A percentile compares a stretch with the other conserved stretches of the same genome.
Evolutionary conservation across 345 rosid genomes (phyloP).

Genomic region (Melastoma malabathricum): DNA sequence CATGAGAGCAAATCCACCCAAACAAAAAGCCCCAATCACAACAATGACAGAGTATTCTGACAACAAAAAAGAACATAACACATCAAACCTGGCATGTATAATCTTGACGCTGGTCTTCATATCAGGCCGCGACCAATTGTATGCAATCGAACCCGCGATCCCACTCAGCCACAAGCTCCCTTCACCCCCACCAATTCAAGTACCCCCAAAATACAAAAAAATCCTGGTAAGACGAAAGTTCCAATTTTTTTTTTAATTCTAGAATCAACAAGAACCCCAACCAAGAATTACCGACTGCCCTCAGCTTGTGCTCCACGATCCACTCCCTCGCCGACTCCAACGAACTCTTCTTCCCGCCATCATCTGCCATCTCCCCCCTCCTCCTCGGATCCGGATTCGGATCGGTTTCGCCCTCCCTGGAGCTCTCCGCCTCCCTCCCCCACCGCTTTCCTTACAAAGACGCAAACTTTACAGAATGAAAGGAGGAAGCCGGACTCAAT

Average conservation of each 20-base stretch:
- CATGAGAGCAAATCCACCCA: no score
- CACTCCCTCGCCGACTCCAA: constrained; percentile 54
- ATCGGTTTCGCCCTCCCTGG: no score
- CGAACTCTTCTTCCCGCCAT: no score
- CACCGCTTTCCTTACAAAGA: no score
- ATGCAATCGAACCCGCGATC: constrained; percentile 70
- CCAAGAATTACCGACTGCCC: constrained; percentile 59
- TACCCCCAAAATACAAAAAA: constrained; percentile 3
- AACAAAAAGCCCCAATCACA: no score
- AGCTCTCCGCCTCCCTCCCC: no score
- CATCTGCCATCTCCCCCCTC: no score
- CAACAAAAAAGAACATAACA: not conserved
- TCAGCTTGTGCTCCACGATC: constrained; percentile 79
- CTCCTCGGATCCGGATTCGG: no score
- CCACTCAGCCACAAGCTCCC: constrained; percentile 89
- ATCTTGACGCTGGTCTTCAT: constrained; percentile 96
- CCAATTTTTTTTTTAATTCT: not conserved
- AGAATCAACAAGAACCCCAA: not conserved
- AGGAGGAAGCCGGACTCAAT: no score
- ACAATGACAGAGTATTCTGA: no score
- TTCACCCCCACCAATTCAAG: constrained; percentile 7
- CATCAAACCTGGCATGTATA: constrained; percentile 57
- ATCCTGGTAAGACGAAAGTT: not conserved
- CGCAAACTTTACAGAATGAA: no score
- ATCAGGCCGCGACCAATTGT: constrained; percentile 86